A percentile compares a stretch with the other conserved stretches of the same genome.
Conservation (phyloP, 2,329 filamentous ascomycete species). For the Fusarium multiceps region DNA sequence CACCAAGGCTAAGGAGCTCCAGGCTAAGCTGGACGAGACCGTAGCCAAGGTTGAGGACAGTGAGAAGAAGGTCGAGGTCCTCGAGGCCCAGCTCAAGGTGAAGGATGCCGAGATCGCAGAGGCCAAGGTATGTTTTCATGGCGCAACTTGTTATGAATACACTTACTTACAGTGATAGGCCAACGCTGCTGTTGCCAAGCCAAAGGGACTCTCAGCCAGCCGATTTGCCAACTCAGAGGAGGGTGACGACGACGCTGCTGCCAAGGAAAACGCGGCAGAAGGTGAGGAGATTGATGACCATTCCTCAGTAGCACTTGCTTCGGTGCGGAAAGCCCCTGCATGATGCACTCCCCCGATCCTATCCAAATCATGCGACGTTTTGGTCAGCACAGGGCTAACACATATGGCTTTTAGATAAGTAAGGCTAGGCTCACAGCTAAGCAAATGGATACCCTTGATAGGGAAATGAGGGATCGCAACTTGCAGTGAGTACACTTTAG, state of each 20-base stretch:
- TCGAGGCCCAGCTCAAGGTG: constrained; percentile 68
- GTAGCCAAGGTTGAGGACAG: constrained; percentile 59
- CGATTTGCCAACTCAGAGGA: constrained; percentile 61
- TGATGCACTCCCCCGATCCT: constrained; percentile 51
- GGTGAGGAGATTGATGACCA: constrained; percentile 71
- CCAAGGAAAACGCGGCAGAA: constrained; percentile 58
- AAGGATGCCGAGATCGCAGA: constrained; percentile 73
- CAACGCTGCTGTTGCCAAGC: constrained; percentile 56
- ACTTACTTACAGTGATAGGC: constrained; percentile 51
- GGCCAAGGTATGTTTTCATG: constrained; percentile 60
- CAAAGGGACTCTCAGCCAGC: constrained; percentile 66
- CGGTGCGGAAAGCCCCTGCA: constrained; percentile 69
- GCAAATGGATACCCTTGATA: constrained; percentile 65
- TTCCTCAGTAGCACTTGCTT: constrained; percentile 73
- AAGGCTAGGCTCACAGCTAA: constrained; percentile 59
- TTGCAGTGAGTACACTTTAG: constrained; percentile 55
- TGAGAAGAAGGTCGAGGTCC: constrained; percentile 60
- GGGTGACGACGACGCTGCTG: constrained; percentile 50
- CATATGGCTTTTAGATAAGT: constrained; percentile 52
- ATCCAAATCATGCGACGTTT: constrained; percentile 31
- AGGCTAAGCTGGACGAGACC: constrained; percentile 61
- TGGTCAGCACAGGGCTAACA: constrained; percentile 35
- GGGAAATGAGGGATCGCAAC: constrained; percentile 67
- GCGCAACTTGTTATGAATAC: neutral
- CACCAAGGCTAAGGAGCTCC: constrained; percentile 63